phyloP scores from a whole-genome alignment of 2,329 filamentous ascomycete genomes.

The Hypoxylon sp. region DNA sequence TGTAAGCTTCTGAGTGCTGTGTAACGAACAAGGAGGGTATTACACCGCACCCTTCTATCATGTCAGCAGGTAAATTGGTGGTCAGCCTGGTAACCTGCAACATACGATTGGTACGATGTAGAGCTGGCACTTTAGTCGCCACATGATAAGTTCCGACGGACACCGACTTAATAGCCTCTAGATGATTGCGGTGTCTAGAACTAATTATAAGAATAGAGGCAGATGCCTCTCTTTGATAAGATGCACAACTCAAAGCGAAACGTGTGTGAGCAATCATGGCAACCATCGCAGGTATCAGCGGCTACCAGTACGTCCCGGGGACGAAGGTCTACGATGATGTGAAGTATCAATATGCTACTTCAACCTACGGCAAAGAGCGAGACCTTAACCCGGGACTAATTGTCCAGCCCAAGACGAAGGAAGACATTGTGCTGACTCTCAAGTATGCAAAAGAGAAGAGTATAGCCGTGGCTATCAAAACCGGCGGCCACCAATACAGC shows the following conservation, averaged over 20 bases:
- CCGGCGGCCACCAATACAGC: constrained; percentile 66
- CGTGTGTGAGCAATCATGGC: constrained; percentile 36
- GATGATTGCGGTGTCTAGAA: not conserved
- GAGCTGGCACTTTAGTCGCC: constrained; percentile 9
- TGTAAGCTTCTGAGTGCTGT: not conserved
- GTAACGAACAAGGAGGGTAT: constrained; percentile 3
- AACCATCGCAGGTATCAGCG: constrained; percentile 48
- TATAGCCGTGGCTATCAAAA: constrained; percentile 62
- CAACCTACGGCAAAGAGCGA: constrained; percentile 59
- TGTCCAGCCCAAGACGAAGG: constrained; percentile 59
- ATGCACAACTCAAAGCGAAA: not conserved
- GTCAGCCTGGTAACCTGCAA: constrained; percentile 9
- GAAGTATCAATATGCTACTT: constrained; percentile 62
- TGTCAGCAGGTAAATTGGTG: constrained; percentile 3
- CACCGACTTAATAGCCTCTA: not conserved
- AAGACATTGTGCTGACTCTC: constrained; percentile 60
- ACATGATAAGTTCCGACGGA: constrained; percentile 8
- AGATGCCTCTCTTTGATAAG: not conserved
- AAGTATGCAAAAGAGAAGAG: constrained; percentile 59
- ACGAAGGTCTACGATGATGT: constrained; percentile 48
- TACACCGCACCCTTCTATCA: not conserved
- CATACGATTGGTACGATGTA: constrained; percentile 9
- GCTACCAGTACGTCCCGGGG: constrained; percentile 48
- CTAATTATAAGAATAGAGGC: constrained; percentile 21
- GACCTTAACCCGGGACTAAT: constrained; percentile 63